Percentiles rank a stretch among this genome's conserved stretches.
These are phyloP conservation scores for Wickerhamiella cacticola DNA, from an alignment of 805 yeast species.

Conservation along the genomic window DNA sequence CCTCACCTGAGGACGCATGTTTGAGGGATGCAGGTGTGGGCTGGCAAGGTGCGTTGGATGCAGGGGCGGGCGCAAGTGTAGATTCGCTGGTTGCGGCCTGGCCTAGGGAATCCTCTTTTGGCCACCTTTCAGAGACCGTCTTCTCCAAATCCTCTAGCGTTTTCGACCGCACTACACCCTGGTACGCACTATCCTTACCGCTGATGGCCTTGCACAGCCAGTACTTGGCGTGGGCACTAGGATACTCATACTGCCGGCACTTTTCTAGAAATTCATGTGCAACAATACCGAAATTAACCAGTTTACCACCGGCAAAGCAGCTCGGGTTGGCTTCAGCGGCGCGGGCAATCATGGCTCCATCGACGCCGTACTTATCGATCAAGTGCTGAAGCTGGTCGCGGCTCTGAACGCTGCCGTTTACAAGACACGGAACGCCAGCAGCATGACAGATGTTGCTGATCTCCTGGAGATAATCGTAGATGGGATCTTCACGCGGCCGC, in stretches of 20 bases:
- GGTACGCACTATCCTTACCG: slow-evolving; percentile 53
- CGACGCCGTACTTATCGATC: slow-evolving; percentile 41
- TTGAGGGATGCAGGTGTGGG: too few species aligned
- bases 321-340: slow-evolving; percentile 82
- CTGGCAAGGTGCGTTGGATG: too few species aligned
- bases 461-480: slow-evolving; percentile 52
- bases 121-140: slow-evolving; percentile 11
- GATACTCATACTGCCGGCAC: slow-evolving; percentile 48
- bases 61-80: too few species aligned
- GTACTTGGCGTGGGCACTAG: slow-evolving; percentile 65
- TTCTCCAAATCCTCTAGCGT: slow-evolving; percentile 30
- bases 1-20: too few species aligned
- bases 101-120: not conserved
- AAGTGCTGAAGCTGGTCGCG: slow-evolving; percentile 43
- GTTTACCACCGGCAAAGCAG: slow-evolving; percentile 38
- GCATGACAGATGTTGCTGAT: slow-evolving; percentile 51
- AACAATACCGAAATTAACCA: slow-evolving; percentile 23
- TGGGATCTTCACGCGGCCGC: slow-evolving; percentile 72
- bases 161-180: slow-evolving; percentile 44
- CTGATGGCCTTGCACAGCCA: slow-evolving; percentile 69
- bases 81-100: too few species aligned
- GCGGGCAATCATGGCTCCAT: slow-evolving; percentile 89
- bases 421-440: slow-evolving; percentile 56
- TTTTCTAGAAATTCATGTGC: slow-evolving; percentile 44
- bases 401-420: slow-evolving; percentile 65